Evolutionary conservation across 768 basidiomycete genomes (phyloP), one percentile per base, ranked within the genome.

Genomic region (Collybia nuda): DNA sequence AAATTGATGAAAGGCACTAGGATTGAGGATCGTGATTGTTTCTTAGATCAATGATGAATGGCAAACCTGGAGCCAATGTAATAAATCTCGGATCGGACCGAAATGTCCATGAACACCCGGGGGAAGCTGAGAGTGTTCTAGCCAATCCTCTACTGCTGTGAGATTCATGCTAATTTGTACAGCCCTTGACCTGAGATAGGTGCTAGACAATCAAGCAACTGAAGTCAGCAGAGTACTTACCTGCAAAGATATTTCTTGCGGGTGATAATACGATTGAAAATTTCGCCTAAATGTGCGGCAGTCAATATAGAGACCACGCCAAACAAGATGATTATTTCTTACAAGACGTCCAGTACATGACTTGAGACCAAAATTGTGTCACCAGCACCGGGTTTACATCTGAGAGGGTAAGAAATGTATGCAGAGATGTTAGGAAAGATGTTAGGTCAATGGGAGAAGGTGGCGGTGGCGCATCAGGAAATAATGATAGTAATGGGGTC

Each of bases 261-360:
- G n/a, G 85, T 90, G 37, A 93, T 68, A 29, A 93, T 74, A 35
- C 91, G 84, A 63, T 93, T 93, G 69, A 93, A 92, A 37, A 86
- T 78, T 67, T 92, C 90, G 63, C 90, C 90, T 92, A 51, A 52
- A 50, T 45, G 54, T 55, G 26, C 40, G 49, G 48, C 43, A 57
- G 47, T 47, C 37, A 35, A 46, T 37, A 46, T 0, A 15, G 15
- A 15, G 40, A 6, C 11, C 8, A 6, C 15, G 12, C 8, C 14
- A 7, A n/a, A 9, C 6, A 40, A 41, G 39, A 37, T 40, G 55
- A 11, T 22, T 17, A 36, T 18, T 39, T 65, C 85, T 76, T 76
- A 90, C 93, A 92, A 19, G 93, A 87, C 47, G 93, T 88, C 97
- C 97, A 99, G 65, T 95, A 98, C 75, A 97, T 87, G n/a, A 97